A percentile compares a stretch with the other conserved stretches of the same genome.
phyloP scores from a whole-genome alignment of 352 stramenopile genomes.

The Achlya hypogyna region DNA sequence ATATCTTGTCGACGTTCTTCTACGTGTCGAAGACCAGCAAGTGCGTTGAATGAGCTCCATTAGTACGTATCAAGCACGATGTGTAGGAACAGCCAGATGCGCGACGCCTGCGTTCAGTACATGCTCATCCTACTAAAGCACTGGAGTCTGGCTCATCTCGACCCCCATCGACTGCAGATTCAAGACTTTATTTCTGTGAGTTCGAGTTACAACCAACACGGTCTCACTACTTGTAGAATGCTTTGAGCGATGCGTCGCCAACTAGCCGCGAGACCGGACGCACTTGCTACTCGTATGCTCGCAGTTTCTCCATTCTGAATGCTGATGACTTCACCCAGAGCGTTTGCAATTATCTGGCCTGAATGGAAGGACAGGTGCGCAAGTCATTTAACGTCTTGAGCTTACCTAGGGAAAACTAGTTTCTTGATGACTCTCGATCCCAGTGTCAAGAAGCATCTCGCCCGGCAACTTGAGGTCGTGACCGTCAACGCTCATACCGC shows the following conservation, averaged over 20 bases:
- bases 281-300: neutral
- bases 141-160: neutral
- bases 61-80: neutral
- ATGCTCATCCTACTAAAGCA: neutral
- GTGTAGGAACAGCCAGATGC: slow-evolving; percentile 1
- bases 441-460: slow-evolving; percentile 5
- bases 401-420: neutral
- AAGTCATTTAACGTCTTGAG: neutral
- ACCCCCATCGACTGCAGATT: neutral
- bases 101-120: slow-evolving; percentile 1
- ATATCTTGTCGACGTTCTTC: slow-evolving; percentile 1
- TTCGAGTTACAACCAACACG: neutral
- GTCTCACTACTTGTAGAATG: no score
- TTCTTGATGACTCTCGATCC: slow-evolving; percentile 1
- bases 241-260: slow-evolving; percentile 1
- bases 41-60: neutral
- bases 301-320: neutral
- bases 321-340: neutral
- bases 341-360: neutral
- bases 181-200: neutral
- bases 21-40: slow-evolving; percentile 7
- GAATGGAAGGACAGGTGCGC: neutral
- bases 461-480: neutral
- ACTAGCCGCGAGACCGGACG: neutral
- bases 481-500: neutral